Conservation (phyloP, 768 basidiomycete species). For the Leccinum variicolor region DNA sequence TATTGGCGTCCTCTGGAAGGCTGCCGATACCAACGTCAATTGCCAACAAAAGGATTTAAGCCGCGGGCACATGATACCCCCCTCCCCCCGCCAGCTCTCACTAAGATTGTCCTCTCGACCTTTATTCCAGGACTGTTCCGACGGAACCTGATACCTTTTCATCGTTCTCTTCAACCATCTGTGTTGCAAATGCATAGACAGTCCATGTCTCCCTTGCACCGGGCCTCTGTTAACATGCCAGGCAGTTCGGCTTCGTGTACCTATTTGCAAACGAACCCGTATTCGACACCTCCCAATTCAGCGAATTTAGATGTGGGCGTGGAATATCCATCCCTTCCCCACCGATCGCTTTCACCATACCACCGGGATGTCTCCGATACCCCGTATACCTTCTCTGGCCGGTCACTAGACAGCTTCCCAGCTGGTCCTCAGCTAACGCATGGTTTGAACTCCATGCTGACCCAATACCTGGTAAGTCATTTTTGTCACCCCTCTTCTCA, state of each 20-base stretch:
- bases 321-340: background rate
- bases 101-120: background rate
- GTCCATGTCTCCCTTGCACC: too few relatives aligned
- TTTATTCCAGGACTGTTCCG: too few relatives aligned
- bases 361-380: too few relatives aligned
- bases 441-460: background rate
- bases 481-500: background rate
- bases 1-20: slow-evolving; percentile 2
- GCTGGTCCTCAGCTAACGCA: background rate
- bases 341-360: background rate
- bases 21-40: slow-evolving; percentile 5
- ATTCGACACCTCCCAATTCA: background rate
- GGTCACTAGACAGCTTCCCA: background rate
- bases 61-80: too few relatives aligned
- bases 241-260: background rate
- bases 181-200: too few relatives aligned
- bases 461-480: background rate
- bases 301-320: background rate
- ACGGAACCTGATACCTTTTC: too few relatives aligned
- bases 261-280: background rate
- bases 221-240: too few relatives aligned
- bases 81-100: background rate
- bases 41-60: background rate
- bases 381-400: background rate
- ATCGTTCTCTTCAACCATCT: too few relatives aligned